A percentile compares a stretch with the other conserved stretches of the same genome.
These are phyloP conservation scores for Taiwanofungus camphoratus DNA, from an alignment of 1,284 basidiomycete genomes.

Conservation along the genomic window DNA sequence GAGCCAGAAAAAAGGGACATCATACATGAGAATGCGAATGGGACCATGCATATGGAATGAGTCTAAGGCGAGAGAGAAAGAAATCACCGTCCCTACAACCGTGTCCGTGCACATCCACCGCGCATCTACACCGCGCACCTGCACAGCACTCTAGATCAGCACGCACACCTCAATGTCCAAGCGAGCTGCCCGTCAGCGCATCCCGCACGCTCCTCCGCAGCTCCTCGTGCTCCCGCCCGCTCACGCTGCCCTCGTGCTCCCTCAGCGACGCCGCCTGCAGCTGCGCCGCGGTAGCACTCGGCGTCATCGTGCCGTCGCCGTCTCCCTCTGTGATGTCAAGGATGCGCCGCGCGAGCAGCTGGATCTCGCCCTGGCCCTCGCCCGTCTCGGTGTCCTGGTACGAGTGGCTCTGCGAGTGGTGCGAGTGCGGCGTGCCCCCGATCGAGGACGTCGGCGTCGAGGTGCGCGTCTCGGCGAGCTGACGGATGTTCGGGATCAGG, in stretches of 20 bases:
- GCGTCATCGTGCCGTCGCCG: slow-evolving; percentile 49
- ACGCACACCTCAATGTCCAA: slow-evolving; percentile 21
- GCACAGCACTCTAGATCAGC: neutral
- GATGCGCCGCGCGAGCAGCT: slow-evolving; percentile 78
- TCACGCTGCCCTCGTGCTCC: slow-evolving; percentile 44
- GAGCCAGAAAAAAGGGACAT: slow-evolving; percentile 1
- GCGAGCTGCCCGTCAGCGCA: slow-evolving; percentile 45
- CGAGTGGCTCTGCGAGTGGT: slow-evolving; percentile 61
- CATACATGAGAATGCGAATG: neutral
- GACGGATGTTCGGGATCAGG: slow-evolving; percentile 80
- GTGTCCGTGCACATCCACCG: neutral
- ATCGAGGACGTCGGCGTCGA: slow-evolving; percentile 67
- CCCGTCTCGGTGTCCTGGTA: slow-evolving; percentile 79
- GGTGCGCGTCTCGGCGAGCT: slow-evolving; percentile 71
- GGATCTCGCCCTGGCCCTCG: slow-evolving; percentile 85
- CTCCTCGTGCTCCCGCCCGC: slow-evolving; percentile 66
- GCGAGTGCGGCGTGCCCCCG: slow-evolving; percentile 66
- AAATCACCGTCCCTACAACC: neutral
- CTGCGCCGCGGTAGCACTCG: slow-evolving; percentile 58
- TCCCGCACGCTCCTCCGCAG: slow-evolving; percentile 74
- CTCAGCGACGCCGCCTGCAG: slow-evolving; percentile 52
- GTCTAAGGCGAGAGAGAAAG: slow-evolving; percentile 1
- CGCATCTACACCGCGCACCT: neutral
- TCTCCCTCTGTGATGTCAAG: slow-evolving; percentile 81
- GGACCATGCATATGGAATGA: neutral